phyloP scores from a whole-genome alignment of 106 monocot species.

The Allium sativum region DNA sequence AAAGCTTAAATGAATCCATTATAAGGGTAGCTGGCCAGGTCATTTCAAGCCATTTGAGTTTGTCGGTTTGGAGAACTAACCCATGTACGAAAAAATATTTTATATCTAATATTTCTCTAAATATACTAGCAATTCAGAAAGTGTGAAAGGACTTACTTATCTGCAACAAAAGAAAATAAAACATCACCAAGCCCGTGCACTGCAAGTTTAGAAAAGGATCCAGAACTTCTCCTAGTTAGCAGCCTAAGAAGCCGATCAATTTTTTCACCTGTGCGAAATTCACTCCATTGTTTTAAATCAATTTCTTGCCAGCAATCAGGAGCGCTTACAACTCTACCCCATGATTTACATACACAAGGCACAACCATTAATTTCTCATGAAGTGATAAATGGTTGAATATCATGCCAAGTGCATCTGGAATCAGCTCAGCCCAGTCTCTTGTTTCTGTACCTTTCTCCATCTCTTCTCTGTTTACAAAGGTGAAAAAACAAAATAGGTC shows the following conservation, averaged over 20 bases:
- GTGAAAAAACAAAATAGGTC: no score
- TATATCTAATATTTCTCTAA: no score
- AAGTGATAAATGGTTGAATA: conserved; percentile 75
- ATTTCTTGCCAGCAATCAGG: conserved; percentile 71
- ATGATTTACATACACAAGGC: conserved; percentile 65
- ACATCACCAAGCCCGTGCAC: conserved; percentile 35
- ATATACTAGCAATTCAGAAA: neutral
- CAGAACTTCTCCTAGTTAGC: conserved; percentile 35
- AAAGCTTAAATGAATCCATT: no score
- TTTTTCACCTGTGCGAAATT: conserved; percentile 24
- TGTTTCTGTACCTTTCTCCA: conserved; percentile 23
- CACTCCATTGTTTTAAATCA: conserved; percentile 52
- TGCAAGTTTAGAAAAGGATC: conserved; percentile 26
- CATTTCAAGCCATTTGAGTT: no score
- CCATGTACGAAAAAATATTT: no score
- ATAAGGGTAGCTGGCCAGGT: no score
- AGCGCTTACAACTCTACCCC: conserved; percentile 37
- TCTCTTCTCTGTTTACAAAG: conserved; percentile 1
- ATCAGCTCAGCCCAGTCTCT: conserved; percentile 77
- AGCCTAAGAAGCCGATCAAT: conserved; percentile 35
- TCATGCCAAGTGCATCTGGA: conserved; percentile 76
- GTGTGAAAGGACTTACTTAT: conserved; percentile 34
- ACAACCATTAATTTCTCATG: conserved; percentile 70
- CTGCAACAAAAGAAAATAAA: conserved; percentile 39
- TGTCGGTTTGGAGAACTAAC: no score